phyloP scores from a whole-genome alignment of 2,329 filamentous ascomycete genomes.

The Diaporthe sp. region DNA sequence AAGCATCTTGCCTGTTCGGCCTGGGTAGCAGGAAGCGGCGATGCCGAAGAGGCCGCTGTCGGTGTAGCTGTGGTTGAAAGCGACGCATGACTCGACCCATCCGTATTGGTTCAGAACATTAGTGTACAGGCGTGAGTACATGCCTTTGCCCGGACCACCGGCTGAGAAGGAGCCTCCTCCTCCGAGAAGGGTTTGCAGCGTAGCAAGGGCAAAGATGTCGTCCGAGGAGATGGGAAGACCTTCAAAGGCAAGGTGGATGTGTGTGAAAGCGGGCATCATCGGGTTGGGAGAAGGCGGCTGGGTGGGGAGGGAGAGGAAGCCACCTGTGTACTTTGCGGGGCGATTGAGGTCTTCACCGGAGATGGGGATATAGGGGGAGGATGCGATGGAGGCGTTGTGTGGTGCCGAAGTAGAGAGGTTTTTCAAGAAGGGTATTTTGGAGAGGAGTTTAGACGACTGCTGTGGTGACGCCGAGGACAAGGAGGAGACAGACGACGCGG shows the following conservation, averaged over 20 bases:
- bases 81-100: conserved; percentile 96
- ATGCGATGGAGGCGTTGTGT: conserved; percentile 70
- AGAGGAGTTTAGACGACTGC: conserved; percentile 77
- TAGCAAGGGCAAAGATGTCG: conserved; percentile 96
- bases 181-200: conserved; percentile 93
- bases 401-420: conserved; percentile 84
- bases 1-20: conserved; percentile 85
- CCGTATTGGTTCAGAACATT: conserved; percentile 98
- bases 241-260: conserved; percentile 97
- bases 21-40: conserved; percentile 85
- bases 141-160: conserved; percentile 96
- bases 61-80: conserved; percentile 98
- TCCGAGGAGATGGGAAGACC: conserved; percentile 90
- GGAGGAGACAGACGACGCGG: conserved; percentile 51
- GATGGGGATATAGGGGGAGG: conserved; percentile 58
- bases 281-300: conserved; percentile 85
- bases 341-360: conserved; percentile 69
- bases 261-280: conserved; percentile 83
- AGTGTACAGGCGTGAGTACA: conserved; percentile 98
- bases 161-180: conserved; percentile 97
- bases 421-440: conserved; percentile 85
- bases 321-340: conserved; percentile 90
- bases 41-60: conserved; percentile 97
- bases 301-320: conserved; percentile 87
- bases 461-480: conserved; percentile 48